Evolutionary conservation across 202 grass and related monocot genomes (phyloP).

Genomic region (Bolboschoenoplectus hybrid): DNA sequence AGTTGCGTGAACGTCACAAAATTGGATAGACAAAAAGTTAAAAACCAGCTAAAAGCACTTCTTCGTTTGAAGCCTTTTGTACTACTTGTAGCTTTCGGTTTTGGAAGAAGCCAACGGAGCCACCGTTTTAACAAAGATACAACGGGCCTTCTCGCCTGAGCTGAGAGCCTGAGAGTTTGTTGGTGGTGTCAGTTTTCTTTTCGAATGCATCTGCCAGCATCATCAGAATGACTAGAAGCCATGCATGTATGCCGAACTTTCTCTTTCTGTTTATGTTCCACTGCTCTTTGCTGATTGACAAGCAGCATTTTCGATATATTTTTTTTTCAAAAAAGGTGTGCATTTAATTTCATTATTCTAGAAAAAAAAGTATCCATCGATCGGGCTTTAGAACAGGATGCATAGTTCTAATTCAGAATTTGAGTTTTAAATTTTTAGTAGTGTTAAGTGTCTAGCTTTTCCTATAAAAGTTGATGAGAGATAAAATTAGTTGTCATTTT

Average conservation of each 20-base stretch:
- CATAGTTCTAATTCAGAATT: too few relatives aligned
- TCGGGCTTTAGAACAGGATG: too few relatives aligned
- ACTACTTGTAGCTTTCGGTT: constrained; percentile 11
- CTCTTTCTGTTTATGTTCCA: neutral
- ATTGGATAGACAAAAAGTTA: neutral
- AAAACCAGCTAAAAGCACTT: constrained; percentile 9
- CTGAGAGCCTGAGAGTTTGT: neutral
- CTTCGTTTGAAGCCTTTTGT: neutral
- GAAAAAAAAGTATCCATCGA: too few relatives aligned
- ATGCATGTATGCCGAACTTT: neutral
- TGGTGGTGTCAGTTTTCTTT: neutral
- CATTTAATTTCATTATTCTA: too few relatives aligned
- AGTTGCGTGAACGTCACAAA: neutral
- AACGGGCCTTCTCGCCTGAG: neutral
- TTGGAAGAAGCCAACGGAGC: constrained; percentile 9
- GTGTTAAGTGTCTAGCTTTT: too few relatives aligned
- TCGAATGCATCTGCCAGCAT: too few relatives aligned
- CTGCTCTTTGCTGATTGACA: neutral
- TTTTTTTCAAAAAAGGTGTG: too few relatives aligned
- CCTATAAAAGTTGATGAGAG: too few relatives aligned
- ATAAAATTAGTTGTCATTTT: too few relatives aligned
- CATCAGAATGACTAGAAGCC: too few relatives aligned
- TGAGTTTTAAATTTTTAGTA: too few relatives aligned
- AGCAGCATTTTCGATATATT: too few relatives aligned
- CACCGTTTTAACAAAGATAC: neutral